Evolutionary conservation across 1,139 yeast species (phyloP).

Genomic region (Hyphopichia buzzinii): DNA sequence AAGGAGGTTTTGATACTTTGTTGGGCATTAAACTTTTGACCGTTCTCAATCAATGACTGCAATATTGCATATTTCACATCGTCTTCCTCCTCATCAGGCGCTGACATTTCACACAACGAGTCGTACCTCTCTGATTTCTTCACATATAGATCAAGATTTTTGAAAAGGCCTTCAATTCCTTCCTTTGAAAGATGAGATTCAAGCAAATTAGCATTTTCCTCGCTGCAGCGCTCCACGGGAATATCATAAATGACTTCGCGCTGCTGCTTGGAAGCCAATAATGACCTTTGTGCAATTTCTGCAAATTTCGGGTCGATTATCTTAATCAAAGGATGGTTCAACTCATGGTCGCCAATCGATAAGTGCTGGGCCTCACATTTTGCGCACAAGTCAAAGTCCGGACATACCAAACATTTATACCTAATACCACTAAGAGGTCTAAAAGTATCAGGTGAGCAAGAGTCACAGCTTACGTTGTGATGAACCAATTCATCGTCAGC

Average conservation of each 20-base stretch:
- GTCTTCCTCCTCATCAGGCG: slow-evolving; percentile 15
- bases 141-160: slow-evolving; percentile 19
- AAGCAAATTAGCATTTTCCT: slow-evolving; percentile 17
- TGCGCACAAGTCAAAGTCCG: slow-evolving; percentile 56
- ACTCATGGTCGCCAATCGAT: slow-evolving; percentile 21
- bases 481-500: slow-evolving; percentile 14
- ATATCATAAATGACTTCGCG: slow-evolving; percentile 16
- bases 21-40: no score
- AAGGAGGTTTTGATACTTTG: no score
- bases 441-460: slow-evolving; percentile 31
- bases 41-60: slow-evolving; percentile 17
- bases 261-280: not conserved
- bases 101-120: slow-evolving; percentile 16
- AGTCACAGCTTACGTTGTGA: slow-evolving; percentile 37
- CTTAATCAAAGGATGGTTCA: slow-evolving; percentile 33
- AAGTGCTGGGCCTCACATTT: slow-evolving; percentile 38
- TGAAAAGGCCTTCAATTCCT: slow-evolving; percentile 19
- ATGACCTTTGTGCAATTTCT: not conserved
- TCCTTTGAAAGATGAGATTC: slow-evolving; percentile 17
- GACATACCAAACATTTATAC: slow-evolving; percentile 54
- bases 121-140: slow-evolving; percentile 26
- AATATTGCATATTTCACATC: slow-evolving; percentile 22
- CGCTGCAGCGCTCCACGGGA: slow-evolving; percentile 23
- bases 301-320: slow-evolving; percentile 18
- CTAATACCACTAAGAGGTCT: slow-evolving; percentile 46